These are phyloP conservation scores for Pulicaria dysenterica DNA, from an alignment of 129 eudicot species.

Conservation along the genomic window DNA sequence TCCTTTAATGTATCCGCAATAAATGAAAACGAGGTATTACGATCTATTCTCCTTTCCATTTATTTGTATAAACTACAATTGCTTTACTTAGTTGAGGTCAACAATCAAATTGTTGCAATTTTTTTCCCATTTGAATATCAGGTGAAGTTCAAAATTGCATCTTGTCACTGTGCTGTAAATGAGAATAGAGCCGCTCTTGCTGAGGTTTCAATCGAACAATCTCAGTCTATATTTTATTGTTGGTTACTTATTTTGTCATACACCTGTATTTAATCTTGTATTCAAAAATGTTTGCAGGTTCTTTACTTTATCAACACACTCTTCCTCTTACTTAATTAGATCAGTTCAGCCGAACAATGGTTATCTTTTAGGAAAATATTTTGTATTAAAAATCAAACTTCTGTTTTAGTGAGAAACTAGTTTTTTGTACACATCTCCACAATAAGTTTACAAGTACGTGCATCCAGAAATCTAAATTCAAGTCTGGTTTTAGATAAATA, in stretches of 20 bases:
- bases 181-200: slow-evolving; percentile 84
- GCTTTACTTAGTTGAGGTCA: background rate
- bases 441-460: slow-evolving; percentile 7
- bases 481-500: background rate
- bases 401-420: background rate
- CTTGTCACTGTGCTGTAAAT: slow-evolving; percentile 67
- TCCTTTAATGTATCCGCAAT: slow-evolving; percentile 60
- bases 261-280: background rate
- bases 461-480: background rate
- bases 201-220: slow-evolving; percentile 55
- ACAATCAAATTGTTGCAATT: background rate
- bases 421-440: background rate
- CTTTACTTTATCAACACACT: slow-evolving; percentile 6
- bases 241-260: slow-evolving; percentile 13
- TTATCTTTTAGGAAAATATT: background rate
- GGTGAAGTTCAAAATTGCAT: slow-evolving; percentile 93
- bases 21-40: slow-evolving; percentile 86
- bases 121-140: slow-evolving; percentile 32
- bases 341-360: slow-evolving; percentile 4
- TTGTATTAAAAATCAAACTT: background rate
- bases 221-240: background rate
- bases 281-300: background rate
- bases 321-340: background rate
- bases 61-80: slow-evolving; percentile 6
- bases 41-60: background rate